Percentiles rank a stretch among this genome's conserved stretches.
Conservation (phyloP, 2,329 filamentous ascomycete genomes). For the Diaporthe humulicola region DNA sequence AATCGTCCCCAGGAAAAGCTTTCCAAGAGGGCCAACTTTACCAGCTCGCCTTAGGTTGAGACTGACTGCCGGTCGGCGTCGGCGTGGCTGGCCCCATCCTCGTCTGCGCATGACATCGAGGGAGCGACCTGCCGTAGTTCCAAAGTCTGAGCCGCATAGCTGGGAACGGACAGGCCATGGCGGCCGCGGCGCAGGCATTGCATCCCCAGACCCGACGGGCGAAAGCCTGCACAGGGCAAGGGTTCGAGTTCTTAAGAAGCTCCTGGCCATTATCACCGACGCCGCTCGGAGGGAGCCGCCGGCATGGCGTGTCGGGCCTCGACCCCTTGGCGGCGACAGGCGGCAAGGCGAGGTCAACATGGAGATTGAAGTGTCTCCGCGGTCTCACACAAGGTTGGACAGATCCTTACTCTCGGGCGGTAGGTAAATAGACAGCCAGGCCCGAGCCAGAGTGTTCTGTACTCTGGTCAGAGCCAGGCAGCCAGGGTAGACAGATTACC, state of each 20-base stretch:
- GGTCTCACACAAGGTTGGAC: constrained; percentile 18
- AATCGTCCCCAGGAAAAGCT: not conserved
- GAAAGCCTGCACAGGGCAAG: constrained; percentile 23
- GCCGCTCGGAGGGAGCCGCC: constrained; percentile 17
- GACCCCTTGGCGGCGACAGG: constrained; percentile 18
- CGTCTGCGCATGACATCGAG: constrained; percentile 27
- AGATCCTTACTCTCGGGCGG: constrained; percentile 9
- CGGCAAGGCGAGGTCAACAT: not conserved
- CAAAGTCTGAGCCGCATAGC: constrained; percentile 31
- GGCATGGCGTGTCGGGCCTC: not conserved
- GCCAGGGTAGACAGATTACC: not conserved
- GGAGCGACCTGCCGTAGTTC: constrained; percentile 20
- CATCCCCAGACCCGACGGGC: not conserved
- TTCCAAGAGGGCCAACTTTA: not conserved
- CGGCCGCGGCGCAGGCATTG: constrained; percentile 20
- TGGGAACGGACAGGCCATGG: constrained; percentile 18
- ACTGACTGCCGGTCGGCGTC: constrained; percentile 9
- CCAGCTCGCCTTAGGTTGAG: not conserved
- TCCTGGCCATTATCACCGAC: too few relatives aligned
- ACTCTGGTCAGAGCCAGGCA: not conserved
- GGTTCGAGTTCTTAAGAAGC: constrained; percentile 1
- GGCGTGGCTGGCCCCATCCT: constrained; percentile 2
- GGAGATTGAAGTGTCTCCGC: constrained; percentile 23
- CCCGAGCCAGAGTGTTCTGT: not conserved
- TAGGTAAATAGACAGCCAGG: not conserved